Percentiles rank a stretch among this genome's conserved stretches.
These are phyloP conservation scores for Dalbergia cochinchinensis DNA, from an alignment of 306 rosid species.

Conservation along the genomic window DNA sequence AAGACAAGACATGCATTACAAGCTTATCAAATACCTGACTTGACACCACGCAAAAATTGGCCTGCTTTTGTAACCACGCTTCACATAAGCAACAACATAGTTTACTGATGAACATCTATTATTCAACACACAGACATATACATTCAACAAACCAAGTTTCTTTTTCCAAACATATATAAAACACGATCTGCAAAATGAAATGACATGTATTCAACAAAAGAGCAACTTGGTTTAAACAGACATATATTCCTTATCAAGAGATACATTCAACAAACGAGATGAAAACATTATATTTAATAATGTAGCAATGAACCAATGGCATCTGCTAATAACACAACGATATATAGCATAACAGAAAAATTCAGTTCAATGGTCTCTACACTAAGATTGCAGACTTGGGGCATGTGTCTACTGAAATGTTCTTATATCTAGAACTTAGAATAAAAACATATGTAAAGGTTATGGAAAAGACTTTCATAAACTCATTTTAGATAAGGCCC, in stretches of 20 bases:
- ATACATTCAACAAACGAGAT: not conserved
- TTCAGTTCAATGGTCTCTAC: not conserved
- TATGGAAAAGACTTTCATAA: not conserved
- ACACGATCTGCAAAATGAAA: not conserved
- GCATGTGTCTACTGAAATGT: not conserved
- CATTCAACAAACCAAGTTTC: not conserved
- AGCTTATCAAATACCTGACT: constrained; percentile 18
- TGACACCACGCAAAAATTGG: constrained; percentile 16
- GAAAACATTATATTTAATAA: not conserved
- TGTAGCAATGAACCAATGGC: not conserved
- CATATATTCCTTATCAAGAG: not conserved
- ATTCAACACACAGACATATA: not conserved
- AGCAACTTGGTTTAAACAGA: not conserved
- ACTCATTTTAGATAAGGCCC: not conserved
- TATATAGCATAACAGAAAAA: not conserved
- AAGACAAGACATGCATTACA: constrained; percentile 17
- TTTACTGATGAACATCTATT: constrained; percentile 2
- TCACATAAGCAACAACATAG: constrained; percentile 7
- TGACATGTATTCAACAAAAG: not conserved
- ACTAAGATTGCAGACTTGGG: constrained; percentile 6
- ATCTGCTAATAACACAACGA: not conserved
- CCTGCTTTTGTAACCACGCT: constrained; percentile 22
- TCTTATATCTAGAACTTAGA: not conserved
- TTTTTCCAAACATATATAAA: not conserved
- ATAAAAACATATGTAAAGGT: not conserved